phyloP scores from a whole-genome alignment of 2,329 filamentous ascomycete species.

The Aureobasidium zeae region DNA sequence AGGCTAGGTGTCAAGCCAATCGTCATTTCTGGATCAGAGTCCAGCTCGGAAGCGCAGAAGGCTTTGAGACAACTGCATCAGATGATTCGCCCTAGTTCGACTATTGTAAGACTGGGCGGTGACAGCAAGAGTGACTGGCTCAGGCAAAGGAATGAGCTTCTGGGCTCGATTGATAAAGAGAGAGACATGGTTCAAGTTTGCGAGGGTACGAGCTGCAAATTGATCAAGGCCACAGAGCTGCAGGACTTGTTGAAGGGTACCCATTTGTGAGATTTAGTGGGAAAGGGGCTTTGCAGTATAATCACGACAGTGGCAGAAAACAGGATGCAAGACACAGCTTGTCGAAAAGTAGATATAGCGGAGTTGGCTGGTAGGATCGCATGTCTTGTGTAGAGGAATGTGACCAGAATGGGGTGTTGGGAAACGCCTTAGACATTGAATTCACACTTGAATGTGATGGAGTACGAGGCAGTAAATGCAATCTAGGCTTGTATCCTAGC shows the following conservation, averaged over 20 bases:
- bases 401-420: no score
- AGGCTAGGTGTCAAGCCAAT: conserved; percentile 58
- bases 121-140: conserved; percentile 39
- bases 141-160: conserved; percentile 39
- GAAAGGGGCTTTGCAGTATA: neutral
- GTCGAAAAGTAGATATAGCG: no score
- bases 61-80: conserved; percentile 34
- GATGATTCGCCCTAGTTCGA: conserved; percentile 30
- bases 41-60: conserved; percentile 30
- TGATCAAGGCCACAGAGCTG: conserved; percentile 20
- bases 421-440: no score
- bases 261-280: conserved; percentile 3
- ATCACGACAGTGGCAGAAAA: no score
- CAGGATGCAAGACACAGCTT: no score
- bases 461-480: no score
- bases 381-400: no score
- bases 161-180: conserved; percentile 35
- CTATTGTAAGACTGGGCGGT: conserved; percentile 31
- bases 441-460: no score
- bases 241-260: conserved; percentile 10
- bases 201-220: conserved; percentile 32
- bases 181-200: conserved; percentile 39
- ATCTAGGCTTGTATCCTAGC: no score
- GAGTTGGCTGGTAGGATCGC: no score
- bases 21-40: conserved; percentile 40